phyloP scores from a whole-genome alignment of 345 rosid species.

The Salix purpurea region DNA sequence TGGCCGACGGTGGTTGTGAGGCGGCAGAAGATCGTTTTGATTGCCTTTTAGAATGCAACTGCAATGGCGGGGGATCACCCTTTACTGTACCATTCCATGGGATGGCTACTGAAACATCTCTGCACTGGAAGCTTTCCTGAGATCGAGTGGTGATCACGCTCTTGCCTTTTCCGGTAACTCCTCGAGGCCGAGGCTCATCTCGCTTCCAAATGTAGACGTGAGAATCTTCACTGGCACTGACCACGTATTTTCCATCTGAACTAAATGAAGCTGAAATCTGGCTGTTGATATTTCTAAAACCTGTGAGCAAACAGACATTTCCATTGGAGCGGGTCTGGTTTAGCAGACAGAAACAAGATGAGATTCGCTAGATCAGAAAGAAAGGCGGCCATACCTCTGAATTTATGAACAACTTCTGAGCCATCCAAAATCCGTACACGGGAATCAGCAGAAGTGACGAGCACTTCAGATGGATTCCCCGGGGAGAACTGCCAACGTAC shows the following conservation, averaged over 20 bases:
- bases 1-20: slow-evolving; percentile 25
- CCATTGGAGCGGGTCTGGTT: not conserved
- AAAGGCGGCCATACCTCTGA: slow-evolving; percentile 47
- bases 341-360: too few species aligned
- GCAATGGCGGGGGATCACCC: slow-evolving; percentile 60
- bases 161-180: slow-evolving; percentile 39
- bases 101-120: slow-evolving; percentile 82
- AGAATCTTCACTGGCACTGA: slow-evolving; percentile 84
- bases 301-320: slow-evolving; percentile 31
- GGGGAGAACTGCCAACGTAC: slow-evolving; percentile 58
- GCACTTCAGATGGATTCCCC: slow-evolving; percentile 66
- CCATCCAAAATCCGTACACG: slow-evolving; percentile 71
- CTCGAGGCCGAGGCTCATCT: slow-evolving; percentile 38
- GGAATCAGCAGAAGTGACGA: slow-evolving; percentile 88
- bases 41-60: slow-evolving; percentile 41
- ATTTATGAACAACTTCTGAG: slow-evolving; percentile 56
- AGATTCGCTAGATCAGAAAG: not conserved
- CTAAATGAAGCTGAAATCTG: slow-evolving; percentile 87
- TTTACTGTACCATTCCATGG: slow-evolving; percentile 71
- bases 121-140: slow-evolving; percentile 67
- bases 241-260: slow-evolving; percentile 57
- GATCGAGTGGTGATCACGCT: slow-evolving; percentile 33
- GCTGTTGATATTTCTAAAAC: slow-evolving; percentile 71
- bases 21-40: slow-evolving; percentile 32
- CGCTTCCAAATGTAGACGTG: slow-evolving; percentile 78